Evolutionary conservation across 2,329 filamentous ascomycete species (phyloP).

Genomic region (Xylaria multiplex): DNA sequence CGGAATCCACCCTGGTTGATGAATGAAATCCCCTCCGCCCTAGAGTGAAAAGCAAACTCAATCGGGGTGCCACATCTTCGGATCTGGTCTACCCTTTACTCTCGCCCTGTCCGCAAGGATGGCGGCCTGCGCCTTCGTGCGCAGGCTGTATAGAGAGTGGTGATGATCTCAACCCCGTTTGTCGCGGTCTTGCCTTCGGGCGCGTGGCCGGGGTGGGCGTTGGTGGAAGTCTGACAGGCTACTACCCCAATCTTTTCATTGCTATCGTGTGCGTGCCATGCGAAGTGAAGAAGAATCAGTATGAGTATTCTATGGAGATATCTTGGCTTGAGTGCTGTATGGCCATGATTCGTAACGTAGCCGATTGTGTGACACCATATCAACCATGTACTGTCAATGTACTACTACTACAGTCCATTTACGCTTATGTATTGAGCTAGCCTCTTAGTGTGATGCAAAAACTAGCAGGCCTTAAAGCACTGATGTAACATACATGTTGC

Average conservation of each 20-base stretch:
- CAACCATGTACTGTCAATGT: no score
- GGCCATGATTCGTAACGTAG: no score
- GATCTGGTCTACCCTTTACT: slow-evolving; percentile 55
- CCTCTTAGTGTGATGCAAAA: no score
- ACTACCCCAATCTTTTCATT: slow-evolving; percentile 63
- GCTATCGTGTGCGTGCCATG: slow-evolving; percentile 57
- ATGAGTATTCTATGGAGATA: no score
- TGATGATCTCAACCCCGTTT: slow-evolving; percentile 90
- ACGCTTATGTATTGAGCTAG: no score
- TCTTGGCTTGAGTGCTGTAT: no score
- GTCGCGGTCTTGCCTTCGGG: slow-evolving; percentile 77
- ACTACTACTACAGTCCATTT: no score
- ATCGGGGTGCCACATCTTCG: slow-evolving; percentile 50
- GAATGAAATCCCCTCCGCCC: slow-evolving; percentile 86
- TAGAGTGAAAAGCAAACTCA: slow-evolving; percentile 77
- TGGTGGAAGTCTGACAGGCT: slow-evolving; percentile 90
- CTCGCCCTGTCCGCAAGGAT: slow-evolving; percentile 70
- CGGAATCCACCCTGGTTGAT: slow-evolving; percentile 97
- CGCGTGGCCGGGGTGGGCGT: slow-evolving; percentile 80
- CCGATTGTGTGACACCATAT: no score
- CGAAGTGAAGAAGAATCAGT: slow-evolving; percentile 62
- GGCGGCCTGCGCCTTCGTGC: slow-evolving; percentile 56
- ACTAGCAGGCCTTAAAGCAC: no score
- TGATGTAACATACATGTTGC: no score
- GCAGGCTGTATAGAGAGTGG: slow-evolving; percentile 80